Conservation (phyloP, 768 basidiomycete species). For the Lepiota venenata region DNA sequence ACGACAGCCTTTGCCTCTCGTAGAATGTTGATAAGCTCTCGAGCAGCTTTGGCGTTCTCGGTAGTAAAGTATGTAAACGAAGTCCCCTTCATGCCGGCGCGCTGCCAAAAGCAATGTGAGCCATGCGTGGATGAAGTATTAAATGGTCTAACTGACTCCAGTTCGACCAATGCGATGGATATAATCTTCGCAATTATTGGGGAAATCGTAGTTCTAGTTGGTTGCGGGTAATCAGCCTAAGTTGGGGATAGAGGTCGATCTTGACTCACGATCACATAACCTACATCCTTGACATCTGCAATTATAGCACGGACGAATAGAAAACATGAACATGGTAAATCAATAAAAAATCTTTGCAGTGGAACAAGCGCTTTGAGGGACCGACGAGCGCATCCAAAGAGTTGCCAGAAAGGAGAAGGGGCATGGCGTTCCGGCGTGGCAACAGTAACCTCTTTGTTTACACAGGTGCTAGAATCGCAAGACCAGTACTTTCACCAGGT, state of each 20-base stretch:
- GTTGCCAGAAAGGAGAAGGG: constrained; percentile 8
- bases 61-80: constrained; percentile 97
- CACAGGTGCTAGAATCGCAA: constrained; percentile 1
- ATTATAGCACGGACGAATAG: neutral
- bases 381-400: constrained; percentile 11
- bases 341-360: constrained; percentile 1
- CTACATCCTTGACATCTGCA: constrained; percentile 98
- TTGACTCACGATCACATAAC: constrained; percentile 86
- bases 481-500: constrained; percentile 7
- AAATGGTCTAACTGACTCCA: constrained; percentile 52
- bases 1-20: constrained; percentile 83
- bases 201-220: constrained; percentile 91
- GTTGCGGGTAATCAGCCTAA: constrained; percentile 8
- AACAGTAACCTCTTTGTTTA: constrained; percentile 7
- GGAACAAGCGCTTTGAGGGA: constrained; percentile 12
- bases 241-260: constrained; percentile 3
- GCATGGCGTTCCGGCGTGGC: constrained; percentile 7
- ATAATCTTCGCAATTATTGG: constrained; percentile 97
- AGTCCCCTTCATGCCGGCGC: constrained; percentile 87
- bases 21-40: constrained; percentile 85
- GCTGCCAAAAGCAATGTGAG: constrained; percentile 37
- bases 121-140: neutral
- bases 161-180: constrained; percentile 99
- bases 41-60: constrained; percentile 91
- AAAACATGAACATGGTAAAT: constrained; percentile 6